Conservation (phyloP, 192 early-diverging fungal genomes). For the Coemansia aciculifera region DNA sequence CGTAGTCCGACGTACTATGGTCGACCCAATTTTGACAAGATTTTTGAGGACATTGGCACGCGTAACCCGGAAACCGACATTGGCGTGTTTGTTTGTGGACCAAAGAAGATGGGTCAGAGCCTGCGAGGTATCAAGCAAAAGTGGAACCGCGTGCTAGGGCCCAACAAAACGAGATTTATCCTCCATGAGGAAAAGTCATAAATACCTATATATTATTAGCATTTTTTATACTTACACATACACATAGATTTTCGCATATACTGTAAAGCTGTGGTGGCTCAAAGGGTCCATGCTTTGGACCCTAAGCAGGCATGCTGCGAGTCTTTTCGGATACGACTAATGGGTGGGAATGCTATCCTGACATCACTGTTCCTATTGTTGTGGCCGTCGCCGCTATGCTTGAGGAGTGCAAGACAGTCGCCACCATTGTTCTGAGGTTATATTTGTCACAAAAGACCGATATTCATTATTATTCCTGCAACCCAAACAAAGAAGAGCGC, state of each 20-base stretch:
- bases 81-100: conserved; percentile 85
- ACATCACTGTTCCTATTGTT: not conserved
- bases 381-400: not conserved
- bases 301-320: not conserved
- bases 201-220: not conserved
- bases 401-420: not conserved
- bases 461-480: not conserved
- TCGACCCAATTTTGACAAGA: conserved; percentile 71
- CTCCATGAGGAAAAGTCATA: conserved; percentile 64
- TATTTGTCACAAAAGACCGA: not conserved
- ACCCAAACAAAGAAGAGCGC: not conserved
- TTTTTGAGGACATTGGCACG: conserved; percentile 62
- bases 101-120: conserved; percentile 57
- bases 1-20: conserved; percentile 72
- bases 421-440: not conserved
- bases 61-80: conserved; percentile 60
- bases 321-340: not conserved
- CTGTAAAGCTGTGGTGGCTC: not conserved
- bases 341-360: not conserved
- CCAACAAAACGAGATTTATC: conserved; percentile 56
- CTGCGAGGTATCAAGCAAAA: conserved; percentile 38
- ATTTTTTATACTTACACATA: not conserved
- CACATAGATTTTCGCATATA: not conserved
- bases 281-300: not conserved
- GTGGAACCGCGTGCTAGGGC: conserved; percentile 42